These are phyloP conservation scores for Hymenoscyphus repandus DNA, from an alignment of 2,329 filamentous ascomycete species.

Conservation along the genomic window DNA sequence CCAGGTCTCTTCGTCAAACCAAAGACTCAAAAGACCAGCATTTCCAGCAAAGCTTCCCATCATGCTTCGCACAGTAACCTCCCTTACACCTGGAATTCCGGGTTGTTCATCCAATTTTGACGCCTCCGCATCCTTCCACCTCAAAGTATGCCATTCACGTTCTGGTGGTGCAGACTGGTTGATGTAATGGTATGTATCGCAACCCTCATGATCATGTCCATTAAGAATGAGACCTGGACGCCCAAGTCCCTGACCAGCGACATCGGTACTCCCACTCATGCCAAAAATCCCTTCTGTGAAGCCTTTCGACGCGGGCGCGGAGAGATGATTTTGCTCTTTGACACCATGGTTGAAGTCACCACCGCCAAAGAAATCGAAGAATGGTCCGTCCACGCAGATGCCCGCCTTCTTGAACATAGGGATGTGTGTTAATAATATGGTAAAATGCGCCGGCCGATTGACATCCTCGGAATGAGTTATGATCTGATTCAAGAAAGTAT, in stretches of 20 bases:
- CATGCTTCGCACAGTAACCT: constrained; percentile 95
- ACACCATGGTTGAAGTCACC: constrained; percentile 65
- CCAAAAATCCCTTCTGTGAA: constrained; percentile 84
- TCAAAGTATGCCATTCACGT: constrained; percentile 35
- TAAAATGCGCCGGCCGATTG: constrained; percentile 61
- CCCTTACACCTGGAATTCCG: constrained; percentile 62
- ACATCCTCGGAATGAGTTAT: constrained; percentile 60
- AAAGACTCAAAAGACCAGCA: constrained; percentile 78
- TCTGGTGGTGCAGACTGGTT: constrained; percentile 47
- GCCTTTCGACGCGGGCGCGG: constrained; percentile 62
- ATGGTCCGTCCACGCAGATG: constrained; percentile 14
- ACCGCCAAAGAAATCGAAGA: constrained; percentile 31
- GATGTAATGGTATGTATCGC: constrained; percentile 80
- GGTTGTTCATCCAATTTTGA: constrained; percentile 37
- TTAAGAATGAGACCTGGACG: constrained; percentile 77
- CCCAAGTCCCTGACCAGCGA: constrained; percentile 57
- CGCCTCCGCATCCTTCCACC: constrained; percentile 42
- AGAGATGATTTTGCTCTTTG: constrained; percentile 88
- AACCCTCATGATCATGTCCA: constrained; percentile 93
- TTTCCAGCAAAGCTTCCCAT: constrained; percentile 97
- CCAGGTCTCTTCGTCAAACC: constrained; percentile 71
- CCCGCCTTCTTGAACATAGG: constrained; percentile 72
- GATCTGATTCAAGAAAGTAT: constrained; percentile 67
- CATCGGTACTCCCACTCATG: constrained; percentile 57
- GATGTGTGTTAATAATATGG: constrained; percentile 85